Conservation (phyloP, 768 basidiomycete species). For the Suillus alpinus region DNA sequence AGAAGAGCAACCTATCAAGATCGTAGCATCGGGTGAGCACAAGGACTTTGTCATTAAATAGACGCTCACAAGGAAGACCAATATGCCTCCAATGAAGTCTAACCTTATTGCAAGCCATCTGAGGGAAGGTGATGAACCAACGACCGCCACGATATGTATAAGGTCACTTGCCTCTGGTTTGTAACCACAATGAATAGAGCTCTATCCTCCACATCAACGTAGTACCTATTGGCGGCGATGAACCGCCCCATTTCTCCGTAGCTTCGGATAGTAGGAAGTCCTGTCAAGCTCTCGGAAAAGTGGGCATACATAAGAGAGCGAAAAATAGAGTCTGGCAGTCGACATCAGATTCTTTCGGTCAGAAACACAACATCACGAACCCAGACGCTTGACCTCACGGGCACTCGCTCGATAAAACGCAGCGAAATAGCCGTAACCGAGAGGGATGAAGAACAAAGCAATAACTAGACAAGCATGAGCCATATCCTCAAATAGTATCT, state of each 20-base stretch:
- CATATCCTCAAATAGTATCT: not conserved
- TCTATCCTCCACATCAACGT: conserved; percentile 76
- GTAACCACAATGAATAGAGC: conserved; percentile 64
- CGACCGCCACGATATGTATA: not conserved
- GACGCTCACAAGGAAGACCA: conserved; percentile 49
- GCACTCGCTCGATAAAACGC: conserved; percentile 69
- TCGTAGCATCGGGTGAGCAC: not conserved
- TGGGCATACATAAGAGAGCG: conserved; percentile 75
- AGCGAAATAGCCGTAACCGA: conserved; percentile 65
- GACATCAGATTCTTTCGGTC: not conserved
- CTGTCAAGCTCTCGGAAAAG: conserved; percentile 74
- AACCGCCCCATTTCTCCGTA: conserved; percentile 67
- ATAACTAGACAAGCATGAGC: conserved; percentile 38
- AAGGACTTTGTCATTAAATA: not conserved
- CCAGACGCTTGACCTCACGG: conserved; percentile 63
- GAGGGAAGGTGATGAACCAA: not conserved
- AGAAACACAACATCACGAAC: conserved; percentile 15
- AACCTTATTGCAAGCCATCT: conserved; percentile 73
- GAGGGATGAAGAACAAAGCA: conserved; percentile 46
- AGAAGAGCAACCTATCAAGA: conserved; percentile 57
- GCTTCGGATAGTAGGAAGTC: conserved; percentile 67
- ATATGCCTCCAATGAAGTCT: conserved; percentile 62
- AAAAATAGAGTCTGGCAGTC: conserved; percentile 55
- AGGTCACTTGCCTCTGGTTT: conserved; percentile 51
- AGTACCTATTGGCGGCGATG: conserved; percentile 58